phyloP scores from a whole-genome alignment of 306 rosid species.

The Styphnolobium japonicum region DNA sequence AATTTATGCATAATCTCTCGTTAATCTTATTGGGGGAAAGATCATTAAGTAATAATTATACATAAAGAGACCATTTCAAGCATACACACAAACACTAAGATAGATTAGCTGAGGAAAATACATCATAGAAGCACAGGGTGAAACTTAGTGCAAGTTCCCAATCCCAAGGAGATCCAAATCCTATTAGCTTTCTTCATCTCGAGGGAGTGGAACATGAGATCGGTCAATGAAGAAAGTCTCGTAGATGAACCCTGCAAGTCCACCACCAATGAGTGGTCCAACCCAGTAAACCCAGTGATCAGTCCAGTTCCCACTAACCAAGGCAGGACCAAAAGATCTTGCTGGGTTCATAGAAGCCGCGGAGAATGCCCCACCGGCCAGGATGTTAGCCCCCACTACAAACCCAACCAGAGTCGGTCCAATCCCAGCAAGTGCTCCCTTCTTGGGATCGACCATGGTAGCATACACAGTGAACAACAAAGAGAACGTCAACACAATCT shows the following conservation, averaged over 20 bases:
- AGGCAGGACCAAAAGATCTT: conserved; percentile 87
- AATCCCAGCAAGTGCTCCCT: conserved; percentile 59
- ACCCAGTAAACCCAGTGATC: conserved; percentile 96
- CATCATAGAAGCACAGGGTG: not conserved
- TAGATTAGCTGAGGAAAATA: not conserved
- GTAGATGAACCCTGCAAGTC: conserved; percentile 72
- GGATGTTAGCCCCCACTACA: conserved; percentile 80
- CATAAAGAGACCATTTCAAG: not conserved
- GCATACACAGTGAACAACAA: conserved; percentile 75
- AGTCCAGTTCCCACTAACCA: conserved; percentile 76
- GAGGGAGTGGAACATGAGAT: conserved; percentile 47
- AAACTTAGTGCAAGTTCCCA: not conserved
- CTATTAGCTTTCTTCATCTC: conserved; percentile 25
- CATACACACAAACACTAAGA: not conserved
- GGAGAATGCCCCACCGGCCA: conserved; percentile 81
- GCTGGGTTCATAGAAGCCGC: conserved; percentile 94
- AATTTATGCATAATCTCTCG: not conserved
- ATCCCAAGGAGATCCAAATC: not conserved
- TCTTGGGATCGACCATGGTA: conserved; percentile 87
- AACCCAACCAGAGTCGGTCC: conserved; percentile 77
- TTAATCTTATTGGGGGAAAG: not conserved
- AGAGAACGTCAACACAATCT: conserved; percentile 72
- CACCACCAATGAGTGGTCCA: conserved; percentile 92
- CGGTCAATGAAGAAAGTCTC: conserved; percentile 69
- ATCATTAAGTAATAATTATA: not conserved